Evolutionary conservation across 2,329 filamentous ascomycete species (phyloP).

Genomic region (Xylaria sp.): DNA sequence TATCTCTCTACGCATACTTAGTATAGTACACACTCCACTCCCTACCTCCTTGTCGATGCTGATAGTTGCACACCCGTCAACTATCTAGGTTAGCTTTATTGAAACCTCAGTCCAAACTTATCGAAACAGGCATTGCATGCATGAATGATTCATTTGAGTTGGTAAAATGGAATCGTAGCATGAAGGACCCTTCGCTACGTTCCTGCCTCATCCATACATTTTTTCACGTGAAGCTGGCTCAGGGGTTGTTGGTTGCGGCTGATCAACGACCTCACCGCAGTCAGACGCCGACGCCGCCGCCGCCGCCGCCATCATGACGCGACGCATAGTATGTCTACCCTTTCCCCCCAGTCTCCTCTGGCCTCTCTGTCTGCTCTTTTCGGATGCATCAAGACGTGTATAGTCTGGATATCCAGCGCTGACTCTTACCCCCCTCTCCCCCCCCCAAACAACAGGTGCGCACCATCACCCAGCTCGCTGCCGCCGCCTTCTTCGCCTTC

Average conservation of each 20-base stretch:
- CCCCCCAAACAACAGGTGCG: slow-evolving; percentile 64
- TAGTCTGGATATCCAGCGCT: slow-evolving; percentile 19
- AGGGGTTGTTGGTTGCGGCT: slow-evolving; percentile 25
- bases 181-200: slow-evolving; percentile 41
- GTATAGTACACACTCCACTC: background rate
- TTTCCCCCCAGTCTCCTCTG: too few relatives aligned
- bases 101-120: slow-evolving; percentile 12
- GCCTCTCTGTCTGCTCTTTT: background rate
- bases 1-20: background rate
- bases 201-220: slow-evolving; percentile 41
- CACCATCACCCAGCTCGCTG: slow-evolving; percentile 79
- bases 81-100: slow-evolving; percentile 20
- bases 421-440: slow-evolving; percentile 18
- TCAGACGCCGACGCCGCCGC: background rate
- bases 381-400: background rate
- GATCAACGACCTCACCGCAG: slow-evolving; percentile 23
- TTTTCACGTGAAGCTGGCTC: slow-evolving; percentile 39
- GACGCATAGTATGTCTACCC: slow-evolving; percentile 49
- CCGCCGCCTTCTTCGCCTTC: slow-evolving; percentile 73
- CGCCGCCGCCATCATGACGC: slow-evolving; percentile 47
- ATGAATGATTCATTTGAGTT: slow-evolving; percentile 35
- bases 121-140: slow-evolving; percentile 24
- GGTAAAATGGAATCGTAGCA: slow-evolving; percentile 48
- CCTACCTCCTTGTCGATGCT: background rate
- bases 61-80: background rate